Evolutionary conservation across 2,329 filamentous ascomycete species (phyloP), one percentile per base, ranked within the genome.

Genomic region (Pestalotiopsis sp.): DNA sequence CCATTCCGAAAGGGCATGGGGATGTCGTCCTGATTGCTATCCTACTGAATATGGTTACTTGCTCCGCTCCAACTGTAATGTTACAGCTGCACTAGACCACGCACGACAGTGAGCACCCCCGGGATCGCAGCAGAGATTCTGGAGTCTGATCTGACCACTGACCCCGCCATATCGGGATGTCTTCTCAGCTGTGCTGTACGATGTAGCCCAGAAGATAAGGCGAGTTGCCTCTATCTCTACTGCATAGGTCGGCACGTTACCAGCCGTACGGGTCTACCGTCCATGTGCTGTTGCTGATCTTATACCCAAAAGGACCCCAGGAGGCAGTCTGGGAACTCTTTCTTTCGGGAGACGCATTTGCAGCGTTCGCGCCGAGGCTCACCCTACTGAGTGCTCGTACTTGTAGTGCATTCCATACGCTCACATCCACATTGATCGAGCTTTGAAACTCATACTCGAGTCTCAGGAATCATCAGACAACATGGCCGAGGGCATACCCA

Each of bases 401-500:
- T n/a, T n/a, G n/a, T 52, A 52, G 17, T 52, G 45, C 14, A 7
- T 9, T 1, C 45, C 17, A 45, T 3, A 3, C 45, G 7, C 45
- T 52, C 17, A 52, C 14, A 7, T 27, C 57, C 23, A 27, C n/a
- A 27, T n/a, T 11, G 20, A 13, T 31, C 25, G 11, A 23, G 7
- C 12, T 6, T 17, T 25, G n/a, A 6, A 13, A 25, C 12, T 13
- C 3, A 4, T 12, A 27, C 23, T 27, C 11, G 20, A 27, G 20
- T 1, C 23, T 27, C 25, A 17, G 14, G 27, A 36, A 39, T n/a
- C 14, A 61, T 23, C 17, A n/a, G 38, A 5, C n/a, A 20, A 64
- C 39, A 64, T 38, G 17, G 61, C 39, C 20, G 61, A 31, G 17
- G 61, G 39, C 14, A 67, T 65, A 14, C 69, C 72, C 13, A 31